Evolutionary conservation across 768 basidiomycete species (phyloP), one percentile per base, ranked within the genome.

Genomic region (Collybia nuda): DNA sequence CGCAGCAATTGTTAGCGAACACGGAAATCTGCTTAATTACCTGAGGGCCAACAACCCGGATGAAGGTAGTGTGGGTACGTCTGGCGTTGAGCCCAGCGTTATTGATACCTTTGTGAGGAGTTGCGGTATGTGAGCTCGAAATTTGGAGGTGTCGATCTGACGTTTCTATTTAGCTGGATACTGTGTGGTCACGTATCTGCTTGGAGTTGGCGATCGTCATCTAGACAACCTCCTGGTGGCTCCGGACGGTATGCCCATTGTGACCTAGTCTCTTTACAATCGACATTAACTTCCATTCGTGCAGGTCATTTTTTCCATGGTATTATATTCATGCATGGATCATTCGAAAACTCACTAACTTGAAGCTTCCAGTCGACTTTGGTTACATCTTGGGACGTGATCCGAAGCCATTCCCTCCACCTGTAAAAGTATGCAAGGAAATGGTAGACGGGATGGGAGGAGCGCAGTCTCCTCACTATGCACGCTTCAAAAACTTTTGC

Each of bases 381-480:
- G 96, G 97, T 2, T 99, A 98, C 68, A 98, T 98, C 59, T 80
- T 98, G 12, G 97, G 97, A 2, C 86, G 94, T 2, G 97, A 98
- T 64, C 97, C 97, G 0, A 98, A 99, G 62, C 93, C 94, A 0
- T 96, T 95, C 64, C 95, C 97, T 2, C 97, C 97, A 5, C 91
- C 94, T 11, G 95, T 98, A 57, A 99, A 99, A 66, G 90, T 99
- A 36, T 98, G 95, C 70, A 95, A 96, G 62, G 97, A 98, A 65
- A 99, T 98, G 97, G 93, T 98, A 0, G 97, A 99, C 64, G 96
- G 91, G 9, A 96, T 99, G 94, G 97, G 97, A n/a, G 96, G 97
- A 9, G 86, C 91, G 1, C 84, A 90, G 61, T 96, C 94, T 5
- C 81, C 88, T n/a, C 96, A 98, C 65, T 98, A 98, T 67, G 82